These are phyloP conservation scores for Colletotrichum truncatum DNA, from an alignment of 2,329 filamentous ascomycete species.

Conservation along the genomic window DNA sequence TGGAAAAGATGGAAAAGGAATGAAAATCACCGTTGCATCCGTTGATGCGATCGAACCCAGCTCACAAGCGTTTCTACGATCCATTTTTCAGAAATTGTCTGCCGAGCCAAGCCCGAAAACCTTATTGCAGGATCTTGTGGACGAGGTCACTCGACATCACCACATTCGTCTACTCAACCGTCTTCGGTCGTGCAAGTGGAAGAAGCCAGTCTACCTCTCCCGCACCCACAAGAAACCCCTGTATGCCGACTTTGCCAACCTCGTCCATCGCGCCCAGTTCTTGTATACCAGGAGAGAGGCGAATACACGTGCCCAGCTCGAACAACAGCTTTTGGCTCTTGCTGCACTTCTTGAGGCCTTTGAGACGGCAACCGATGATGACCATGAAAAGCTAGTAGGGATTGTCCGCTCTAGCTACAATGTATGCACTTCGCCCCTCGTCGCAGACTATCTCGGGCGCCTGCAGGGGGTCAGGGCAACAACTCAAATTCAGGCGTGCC, in stretches of 20 bases:
- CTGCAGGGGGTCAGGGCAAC: conserved; percentile 22
- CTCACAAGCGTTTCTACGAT: conserved; percentile 25
- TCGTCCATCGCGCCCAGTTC: conserved; percentile 24
- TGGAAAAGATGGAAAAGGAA: no score
- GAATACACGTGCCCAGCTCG: conserved; percentile 4
- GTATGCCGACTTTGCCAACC: conserved; percentile 27
- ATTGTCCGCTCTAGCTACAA: conserved; percentile 24
- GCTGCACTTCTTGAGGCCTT: conserved; percentile 19
- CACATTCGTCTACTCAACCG: conserved; percentile 31
- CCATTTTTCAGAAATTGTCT: conserved; percentile 9
- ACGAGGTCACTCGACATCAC: conserved; percentile 23
- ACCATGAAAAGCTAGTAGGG: conserved; percentile 9
- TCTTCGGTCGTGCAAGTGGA: conserved; percentile 29
- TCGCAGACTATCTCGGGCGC: conserved; percentile 21
- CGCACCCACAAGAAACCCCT: conserved; percentile 32
- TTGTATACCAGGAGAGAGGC: conserved; percentile 25
- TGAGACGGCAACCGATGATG: conserved; percentile 6
- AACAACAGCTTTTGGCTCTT: conserved; percentile 11
- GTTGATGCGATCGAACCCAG: conserved; percentile 26
- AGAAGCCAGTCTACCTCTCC: conserved; percentile 28
- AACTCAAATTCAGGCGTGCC: conserved; percentile 29
- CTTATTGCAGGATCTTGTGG: conserved; percentile 1
- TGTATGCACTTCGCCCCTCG: conserved; percentile 5
- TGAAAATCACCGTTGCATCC: conserved; percentile 25
- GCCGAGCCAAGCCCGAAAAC: conserved; percentile 6